phyloP scores from a whole-genome alignment of 176 grass and related monocot genomes.

The Saccharum spontaneum region DNA sequence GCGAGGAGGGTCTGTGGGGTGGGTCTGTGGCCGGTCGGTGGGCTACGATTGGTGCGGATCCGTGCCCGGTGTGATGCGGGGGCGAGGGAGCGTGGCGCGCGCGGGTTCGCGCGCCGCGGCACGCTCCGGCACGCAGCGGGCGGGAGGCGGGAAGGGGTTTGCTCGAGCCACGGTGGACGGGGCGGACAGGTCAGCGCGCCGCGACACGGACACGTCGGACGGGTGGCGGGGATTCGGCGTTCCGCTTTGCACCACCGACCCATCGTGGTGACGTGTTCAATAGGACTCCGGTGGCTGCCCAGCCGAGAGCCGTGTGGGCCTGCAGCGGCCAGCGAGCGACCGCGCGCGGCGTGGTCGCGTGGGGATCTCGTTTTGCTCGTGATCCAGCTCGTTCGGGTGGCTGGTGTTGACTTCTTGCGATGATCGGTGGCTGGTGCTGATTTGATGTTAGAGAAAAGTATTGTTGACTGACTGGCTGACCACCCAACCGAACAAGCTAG shows the following conservation, averaged over 20 bases:
- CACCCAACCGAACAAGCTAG: too few species aligned
- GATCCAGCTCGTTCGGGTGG: neutral
- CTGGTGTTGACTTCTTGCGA: too few species aligned
- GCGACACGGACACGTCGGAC: slow-evolving; percentile 33
- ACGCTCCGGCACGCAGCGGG: slow-evolving; percentile 49
- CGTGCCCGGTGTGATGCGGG: neutral
- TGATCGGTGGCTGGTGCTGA: too few species aligned
- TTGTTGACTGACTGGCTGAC: too few species aligned
- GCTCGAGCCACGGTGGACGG: slow-evolving; percentile 24
- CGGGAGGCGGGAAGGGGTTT: slow-evolving; percentile 37
- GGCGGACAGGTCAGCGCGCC: slow-evolving; percentile 16
- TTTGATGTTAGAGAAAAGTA: too few species aligned
- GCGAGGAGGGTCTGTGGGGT: fast-evolving
- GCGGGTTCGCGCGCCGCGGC: slow-evolving; percentile 24
- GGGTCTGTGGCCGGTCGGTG: fast-evolving
- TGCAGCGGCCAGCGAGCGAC: neutral
- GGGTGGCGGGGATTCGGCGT: neutral
- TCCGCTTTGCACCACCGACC: neutral
- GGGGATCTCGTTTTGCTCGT: slow-evolving; percentile 45
- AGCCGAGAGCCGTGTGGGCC: neutral
- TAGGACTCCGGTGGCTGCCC: neutral
- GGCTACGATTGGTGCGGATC: neutral
- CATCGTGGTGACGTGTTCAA: neutral
- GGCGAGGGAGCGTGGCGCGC: neutral
- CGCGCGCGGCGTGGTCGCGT: slow-evolving; percentile 26